These are phyloP conservation scores for Alnus rubra DNA, from an alignment of 306 rosid genomes.

Conservation along the genomic window DNA sequence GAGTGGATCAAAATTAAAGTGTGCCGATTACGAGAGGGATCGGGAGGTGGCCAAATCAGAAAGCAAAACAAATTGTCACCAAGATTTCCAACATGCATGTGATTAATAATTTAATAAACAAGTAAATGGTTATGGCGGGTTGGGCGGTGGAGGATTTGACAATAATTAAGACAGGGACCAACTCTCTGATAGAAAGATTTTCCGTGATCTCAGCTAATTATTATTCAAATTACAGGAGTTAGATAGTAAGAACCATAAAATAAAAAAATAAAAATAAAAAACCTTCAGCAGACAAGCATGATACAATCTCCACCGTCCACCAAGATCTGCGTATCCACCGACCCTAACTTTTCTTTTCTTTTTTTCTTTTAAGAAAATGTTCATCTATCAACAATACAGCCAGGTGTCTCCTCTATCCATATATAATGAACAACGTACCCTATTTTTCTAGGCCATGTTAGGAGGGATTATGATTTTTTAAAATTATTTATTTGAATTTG, in stretches of 20 bases:
- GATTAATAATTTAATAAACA: constrained; percentile 19
- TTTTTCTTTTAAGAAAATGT: no score
- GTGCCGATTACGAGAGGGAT: neutral
- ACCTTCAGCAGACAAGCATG: constrained; percentile 10
- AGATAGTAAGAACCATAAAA: neutral
- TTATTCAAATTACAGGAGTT: constrained; percentile 23
- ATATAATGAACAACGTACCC: no score
- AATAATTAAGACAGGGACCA: constrained; percentile 12
- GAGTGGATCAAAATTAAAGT: no score
- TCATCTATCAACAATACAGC: no score
- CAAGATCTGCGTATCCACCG: constrained; percentile 62
- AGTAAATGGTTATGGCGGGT: neutral
- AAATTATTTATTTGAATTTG: no score
- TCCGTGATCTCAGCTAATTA: constrained; percentile 51
- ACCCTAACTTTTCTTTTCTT: constrained; percentile 6
- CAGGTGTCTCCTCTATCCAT: no score
- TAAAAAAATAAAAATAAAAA: neutral
- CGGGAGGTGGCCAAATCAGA: neutral
- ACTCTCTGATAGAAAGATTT: constrained; percentile 23
- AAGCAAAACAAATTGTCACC: constrained; percentile 33
- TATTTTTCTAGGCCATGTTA: no score
- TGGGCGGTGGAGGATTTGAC: constrained; percentile 43
- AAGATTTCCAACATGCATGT: constrained; percentile 42
- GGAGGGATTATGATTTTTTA: no score
- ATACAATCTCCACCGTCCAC: constrained; percentile 50